phyloP scores from a whole-genome alignment of 305 asterid genomes.

The Fraxinus albicans region DNA sequence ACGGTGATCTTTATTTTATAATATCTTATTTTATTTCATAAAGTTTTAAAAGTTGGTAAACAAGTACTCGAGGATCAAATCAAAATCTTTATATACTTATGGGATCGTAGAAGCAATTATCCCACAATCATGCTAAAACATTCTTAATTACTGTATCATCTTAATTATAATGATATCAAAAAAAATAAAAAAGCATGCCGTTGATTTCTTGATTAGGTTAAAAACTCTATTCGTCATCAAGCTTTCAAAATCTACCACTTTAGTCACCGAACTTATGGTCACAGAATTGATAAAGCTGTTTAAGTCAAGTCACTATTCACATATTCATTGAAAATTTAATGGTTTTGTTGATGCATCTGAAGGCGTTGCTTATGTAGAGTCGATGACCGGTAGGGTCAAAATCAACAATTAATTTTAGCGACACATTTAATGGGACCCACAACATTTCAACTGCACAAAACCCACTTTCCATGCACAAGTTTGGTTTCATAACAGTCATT shows the following conservation, averaged over 20 bases:
- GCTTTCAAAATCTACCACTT: neutral
- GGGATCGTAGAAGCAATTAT: neutral
- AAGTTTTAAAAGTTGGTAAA: neutral
- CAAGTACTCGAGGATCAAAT: neutral
- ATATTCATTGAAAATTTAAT: neutral
- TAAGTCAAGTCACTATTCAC: neutral
- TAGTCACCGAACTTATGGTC: neutral
- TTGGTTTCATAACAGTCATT: neutral
- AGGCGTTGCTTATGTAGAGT: neutral
- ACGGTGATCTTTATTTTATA: neutral
- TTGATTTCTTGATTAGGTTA: slow-evolving; percentile 16
- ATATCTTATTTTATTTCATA: neutral
- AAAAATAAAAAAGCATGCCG: slow-evolving; percentile 2
- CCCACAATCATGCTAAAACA: neutral
- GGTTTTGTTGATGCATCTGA: neutral
- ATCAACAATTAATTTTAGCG: too few species aligned
- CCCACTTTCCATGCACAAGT: neutral
- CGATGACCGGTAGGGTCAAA: too few species aligned
- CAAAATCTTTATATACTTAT: neutral
- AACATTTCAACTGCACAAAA: too few species aligned
- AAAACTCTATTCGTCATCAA: neutral
- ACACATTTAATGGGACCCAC: too few species aligned
- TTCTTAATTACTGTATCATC: neutral
- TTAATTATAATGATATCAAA: neutral
- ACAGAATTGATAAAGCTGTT: neutral